Conservation (phyloP, 2,329 filamentous ascomycete species). For the Exserohilum rostratum region DNA sequence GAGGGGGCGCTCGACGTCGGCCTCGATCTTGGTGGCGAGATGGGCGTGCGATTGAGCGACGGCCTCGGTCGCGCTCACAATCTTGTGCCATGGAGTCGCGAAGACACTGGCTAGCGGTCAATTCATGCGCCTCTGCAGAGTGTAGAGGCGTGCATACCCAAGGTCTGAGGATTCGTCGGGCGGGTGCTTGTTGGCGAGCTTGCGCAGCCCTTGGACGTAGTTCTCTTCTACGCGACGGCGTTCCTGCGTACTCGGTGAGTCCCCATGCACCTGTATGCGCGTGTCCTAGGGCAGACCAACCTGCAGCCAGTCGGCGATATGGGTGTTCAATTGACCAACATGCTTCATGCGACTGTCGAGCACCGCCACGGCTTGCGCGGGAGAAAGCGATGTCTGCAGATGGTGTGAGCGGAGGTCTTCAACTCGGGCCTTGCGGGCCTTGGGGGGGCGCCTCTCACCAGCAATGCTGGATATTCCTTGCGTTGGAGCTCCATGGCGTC, state of each 20-base stretch:
- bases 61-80: constrained; percentile 78
- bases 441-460: constrained; percentile 64
- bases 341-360: constrained; percentile 87
- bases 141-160: constrained; percentile 67
- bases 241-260: constrained; percentile 66
- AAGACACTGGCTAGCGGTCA: constrained; percentile 71
- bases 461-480: constrained; percentile 90
- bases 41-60: constrained; percentile 83
- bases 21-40: constrained; percentile 81
- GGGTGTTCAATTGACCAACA: constrained; percentile 82
- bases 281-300: constrained; percentile 58
- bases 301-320: constrained; percentile 97
- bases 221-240: constrained; percentile 88
- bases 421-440: constrained; percentile 14
- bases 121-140: constrained; percentile 14
- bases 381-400: constrained; percentile 76
- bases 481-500: constrained; percentile 69
- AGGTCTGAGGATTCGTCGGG: constrained; percentile 80
- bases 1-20: constrained; percentile 84
- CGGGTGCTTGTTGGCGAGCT: constrained; percentile 75
- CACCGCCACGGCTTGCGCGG: constrained; percentile 78
- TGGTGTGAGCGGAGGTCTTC: constrained; percentile 35
- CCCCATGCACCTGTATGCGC: constrained; percentile 4
- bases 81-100: constrained; percentile 85
- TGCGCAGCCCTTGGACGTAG: constrained; percentile 82